Percentiles rank a stretch among this genome's conserved stretches.
These are phyloP conservation scores for Thraustochytrium sp. DNA, from an alignment of 352 stramenopile genomes.

Conservation along the genomic window DNA sequence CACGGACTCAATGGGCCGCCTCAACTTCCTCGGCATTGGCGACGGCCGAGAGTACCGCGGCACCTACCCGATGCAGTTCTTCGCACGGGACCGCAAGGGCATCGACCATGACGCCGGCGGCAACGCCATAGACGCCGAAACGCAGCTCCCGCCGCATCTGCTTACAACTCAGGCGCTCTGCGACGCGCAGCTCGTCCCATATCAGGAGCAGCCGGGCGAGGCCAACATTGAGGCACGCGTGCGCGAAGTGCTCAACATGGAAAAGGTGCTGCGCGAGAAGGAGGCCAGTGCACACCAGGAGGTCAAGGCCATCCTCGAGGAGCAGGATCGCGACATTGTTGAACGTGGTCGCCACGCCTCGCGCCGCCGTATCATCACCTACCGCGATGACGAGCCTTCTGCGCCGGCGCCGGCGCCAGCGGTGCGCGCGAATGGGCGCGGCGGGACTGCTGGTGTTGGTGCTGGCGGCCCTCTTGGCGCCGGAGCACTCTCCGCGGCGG, in stretches of 20 bases:
- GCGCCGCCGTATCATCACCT: background rate
- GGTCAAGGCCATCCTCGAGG: background rate
- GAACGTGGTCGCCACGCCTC: background rate
- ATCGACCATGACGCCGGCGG: slow-evolving; percentile 76
- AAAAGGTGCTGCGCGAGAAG: background rate
- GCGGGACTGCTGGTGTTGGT: background rate
- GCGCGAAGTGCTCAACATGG: background rate
- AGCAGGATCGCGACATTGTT: slow-evolving; percentile 5
- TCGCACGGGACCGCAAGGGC: slow-evolving; percentile 76
- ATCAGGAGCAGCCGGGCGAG: background rate
- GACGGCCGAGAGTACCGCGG: slow-evolving; percentile 60
- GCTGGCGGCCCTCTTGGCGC: background rate
- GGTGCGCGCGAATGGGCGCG: background rate
- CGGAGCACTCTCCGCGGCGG: background rate
- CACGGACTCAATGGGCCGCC: slow-evolving; percentile 65
- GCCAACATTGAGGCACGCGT: background rate
- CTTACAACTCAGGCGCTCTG: background rate
- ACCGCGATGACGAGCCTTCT: background rate
- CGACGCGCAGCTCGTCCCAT: slow-evolving; percentile 29
- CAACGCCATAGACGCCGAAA: slow-evolving; percentile 77
- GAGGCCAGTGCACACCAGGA: background rate
- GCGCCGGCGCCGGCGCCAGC: background rate
- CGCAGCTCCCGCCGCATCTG: slow-evolving; percentile 70
- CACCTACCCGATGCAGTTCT: slow-evolving; percentile 70
- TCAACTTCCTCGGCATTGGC: slow-evolving; percentile 69